Base-by-base conservation (phyloP, 1,284 basidiomycete genomes). In the Papiliotrema nemorosa region DNA sequence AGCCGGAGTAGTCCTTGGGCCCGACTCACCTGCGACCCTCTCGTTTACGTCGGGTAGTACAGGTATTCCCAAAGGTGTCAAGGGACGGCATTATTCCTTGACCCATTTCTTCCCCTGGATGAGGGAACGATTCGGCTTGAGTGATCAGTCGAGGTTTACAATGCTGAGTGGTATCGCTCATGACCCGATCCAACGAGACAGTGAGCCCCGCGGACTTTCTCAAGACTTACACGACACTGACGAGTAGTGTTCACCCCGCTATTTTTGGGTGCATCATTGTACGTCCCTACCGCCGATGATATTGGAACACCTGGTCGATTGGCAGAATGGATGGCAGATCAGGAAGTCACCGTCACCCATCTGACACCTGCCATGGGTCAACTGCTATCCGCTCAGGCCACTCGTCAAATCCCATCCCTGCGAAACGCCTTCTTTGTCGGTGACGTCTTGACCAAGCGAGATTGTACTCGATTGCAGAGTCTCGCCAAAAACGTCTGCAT, bases 51-150 rank as follows among this genome's bases (percentile, higher is more conserved):
- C 89, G 58, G 96, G 96, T 45, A 94, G 90, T 59, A 98, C 96
- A 0, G 96, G 96, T 43, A 93, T 98, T 48, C 96, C 96, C 2
- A 98, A 99, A 78, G 96, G 96, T 38, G 94, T 99, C 42, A 84
- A 84, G 64, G 96, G 96, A 0, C 80, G 96, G 41, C 96, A 99
- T 73, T 97, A 88, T 75, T 91, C 88, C 60, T 78, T 99, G 60
- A 99, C 96, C 0, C 96, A 98, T 75, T 99, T 98, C 81, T 98
- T 98, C 84, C 94, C 94, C 3, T 99, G 96, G 96, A 98, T 99
- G 96, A 87, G 87, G 20, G 78, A 91, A 69, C 79, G 85, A 18
- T 99, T 98, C 72, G 84, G 81, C 2, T 77, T 99, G 39, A 78
- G 80, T 36, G 78, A 84, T 50, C 76, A 81, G 25, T 90, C 88